These are phyloP conservation scores for Serendipita vermifera DNA, from an alignment of 768 basidiomycete species.

Conservation along the genomic window DNA sequence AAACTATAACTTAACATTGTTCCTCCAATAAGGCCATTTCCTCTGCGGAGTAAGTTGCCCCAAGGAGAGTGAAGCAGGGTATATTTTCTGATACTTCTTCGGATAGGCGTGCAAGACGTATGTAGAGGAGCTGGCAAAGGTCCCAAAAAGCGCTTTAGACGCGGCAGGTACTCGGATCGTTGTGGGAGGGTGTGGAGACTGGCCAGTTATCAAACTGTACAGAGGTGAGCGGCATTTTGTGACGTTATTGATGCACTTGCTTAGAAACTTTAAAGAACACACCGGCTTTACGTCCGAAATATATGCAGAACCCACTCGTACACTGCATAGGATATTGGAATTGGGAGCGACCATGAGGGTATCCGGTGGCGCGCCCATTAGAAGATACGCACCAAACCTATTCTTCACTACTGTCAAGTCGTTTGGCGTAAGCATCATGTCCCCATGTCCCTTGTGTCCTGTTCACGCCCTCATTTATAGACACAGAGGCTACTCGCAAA, in stretches of 20 bases:
- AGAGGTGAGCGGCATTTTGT: no score
- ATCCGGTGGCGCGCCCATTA: constrained; percentile 19
- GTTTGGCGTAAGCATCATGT: neutral
- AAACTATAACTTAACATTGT: no score
- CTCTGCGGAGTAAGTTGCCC: no score
- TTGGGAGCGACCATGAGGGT: constrained; percentile 37
- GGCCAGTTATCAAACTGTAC: constrained; percentile 37
- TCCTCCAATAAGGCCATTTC: no score
- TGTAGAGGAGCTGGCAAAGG: constrained; percentile 32
- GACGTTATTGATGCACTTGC: no score
- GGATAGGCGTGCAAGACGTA: constrained; percentile 29
- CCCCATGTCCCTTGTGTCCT: no score
- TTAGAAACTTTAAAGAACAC: no score
- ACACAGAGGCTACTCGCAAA: neutral
- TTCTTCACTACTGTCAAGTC: constrained; percentile 13
- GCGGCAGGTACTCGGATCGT: constrained; percentile 31
- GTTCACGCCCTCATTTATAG: neutral
- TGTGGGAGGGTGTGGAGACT: constrained; percentile 50
- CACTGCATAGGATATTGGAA: constrained; percentile 46
- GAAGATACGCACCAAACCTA: constrained; percentile 19
- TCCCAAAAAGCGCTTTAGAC: constrained; percentile 31
- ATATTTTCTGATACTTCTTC: no score
- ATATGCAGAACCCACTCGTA: constrained; percentile 52
- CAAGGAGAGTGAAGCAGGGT: no score
- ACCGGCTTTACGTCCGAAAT: constrained; percentile 24